Evolutionary conservation across 495 filamentous ascomycete genomes (phyloP).

Genomic region (Penicillium coprophilum): DNA sequence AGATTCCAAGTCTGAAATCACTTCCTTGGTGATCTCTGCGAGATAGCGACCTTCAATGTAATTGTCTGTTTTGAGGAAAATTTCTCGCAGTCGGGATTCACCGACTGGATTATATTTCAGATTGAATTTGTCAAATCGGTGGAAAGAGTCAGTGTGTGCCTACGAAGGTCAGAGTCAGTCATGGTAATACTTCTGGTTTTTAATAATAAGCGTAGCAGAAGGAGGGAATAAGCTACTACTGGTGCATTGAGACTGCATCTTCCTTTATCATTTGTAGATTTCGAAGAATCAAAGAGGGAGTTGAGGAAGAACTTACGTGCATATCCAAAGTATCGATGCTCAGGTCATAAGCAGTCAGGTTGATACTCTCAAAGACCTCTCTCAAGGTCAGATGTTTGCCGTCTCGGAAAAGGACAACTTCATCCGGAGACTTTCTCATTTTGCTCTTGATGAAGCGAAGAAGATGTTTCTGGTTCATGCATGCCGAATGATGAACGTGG

Average conservation of each 20-base stretch:
- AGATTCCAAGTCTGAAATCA: slow-evolving; percentile 95
- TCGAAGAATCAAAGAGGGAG: neutral
- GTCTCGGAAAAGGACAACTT: slow-evolving; percentile 90
- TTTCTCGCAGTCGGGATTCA: slow-evolving; percentile 89
- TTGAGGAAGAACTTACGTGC: slow-evolving; percentile 63
- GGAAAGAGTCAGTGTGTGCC: slow-evolving; percentile 97
- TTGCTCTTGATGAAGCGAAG: slow-evolving; percentile 99
- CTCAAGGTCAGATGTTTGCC: slow-evolving; percentile 86
- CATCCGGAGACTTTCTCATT: slow-evolving; percentile 95
- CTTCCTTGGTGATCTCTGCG: slow-evolving; percentile 95
- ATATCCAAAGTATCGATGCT: slow-evolving; percentile 99
- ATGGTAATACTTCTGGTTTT: neutral
- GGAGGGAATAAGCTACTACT: neutral
- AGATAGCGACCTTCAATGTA: slow-evolving; percentile 94
- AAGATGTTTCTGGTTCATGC: slow-evolving; percentile 99
- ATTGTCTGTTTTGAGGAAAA: slow-evolving; percentile 98
- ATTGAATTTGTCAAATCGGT: slow-evolving; percentile 99
- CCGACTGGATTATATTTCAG: slow-evolving; percentile 98
- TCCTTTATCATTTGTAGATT: neutral
- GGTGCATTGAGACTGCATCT: neutral
- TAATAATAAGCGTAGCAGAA: neutral
- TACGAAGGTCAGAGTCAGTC: slow-evolving; percentile 28
- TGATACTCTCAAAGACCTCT: slow-evolving; percentile 97
- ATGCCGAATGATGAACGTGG: slow-evolving; percentile 97
- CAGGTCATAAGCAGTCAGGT: slow-evolving; percentile 92